Conservation (phyloP, 2,329 filamentous ascomycete genomes). For the Hypocrella siamensis region DNA sequence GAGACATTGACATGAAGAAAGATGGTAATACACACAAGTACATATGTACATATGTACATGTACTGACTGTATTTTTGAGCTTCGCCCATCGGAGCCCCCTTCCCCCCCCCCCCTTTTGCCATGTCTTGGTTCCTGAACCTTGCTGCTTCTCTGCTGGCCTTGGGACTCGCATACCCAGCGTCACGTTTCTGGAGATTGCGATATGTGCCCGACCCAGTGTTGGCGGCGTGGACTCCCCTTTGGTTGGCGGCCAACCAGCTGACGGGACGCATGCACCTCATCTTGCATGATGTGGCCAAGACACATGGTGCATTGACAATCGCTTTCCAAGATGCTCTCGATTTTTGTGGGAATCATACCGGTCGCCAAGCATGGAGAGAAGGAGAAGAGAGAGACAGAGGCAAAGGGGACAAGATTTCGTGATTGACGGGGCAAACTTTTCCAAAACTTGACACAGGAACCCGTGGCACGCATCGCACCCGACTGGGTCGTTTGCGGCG, state of each 20-base stretch:
- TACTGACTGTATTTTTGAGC: too few species aligned
- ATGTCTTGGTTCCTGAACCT: not conserved
- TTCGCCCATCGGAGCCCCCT: too few species aligned
- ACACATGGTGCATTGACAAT: slow-evolving; percentile 1
- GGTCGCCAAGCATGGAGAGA: not conserved
- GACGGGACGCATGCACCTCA: not conserved
- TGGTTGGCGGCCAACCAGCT: slow-evolving; percentile 1
- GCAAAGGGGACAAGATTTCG: not conserved
- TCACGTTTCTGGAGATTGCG: not conserved
- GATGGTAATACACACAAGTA: too few species aligned
- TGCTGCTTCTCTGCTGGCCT: not conserved
- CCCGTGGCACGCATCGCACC: not conserved
- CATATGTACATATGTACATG: too few species aligned
- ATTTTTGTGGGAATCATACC: not conserved
- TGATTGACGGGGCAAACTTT: not conserved
- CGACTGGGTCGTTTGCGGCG: not conserved
- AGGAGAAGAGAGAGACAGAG: not conserved
- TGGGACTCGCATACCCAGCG: not conserved
- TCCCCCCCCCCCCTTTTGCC: too few species aligned
- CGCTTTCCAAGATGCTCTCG: not conserved
- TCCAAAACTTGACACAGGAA: not conserved
- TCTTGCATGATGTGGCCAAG: not conserved
- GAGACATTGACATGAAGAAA: too few species aligned
- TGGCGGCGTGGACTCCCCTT: slow-evolving; percentile 1
- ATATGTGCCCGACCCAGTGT: not conserved